Evolutionary conservation across 352 stramenopile genomes (phyloP).

Genomic region (Phytophthora multivora): DNA sequence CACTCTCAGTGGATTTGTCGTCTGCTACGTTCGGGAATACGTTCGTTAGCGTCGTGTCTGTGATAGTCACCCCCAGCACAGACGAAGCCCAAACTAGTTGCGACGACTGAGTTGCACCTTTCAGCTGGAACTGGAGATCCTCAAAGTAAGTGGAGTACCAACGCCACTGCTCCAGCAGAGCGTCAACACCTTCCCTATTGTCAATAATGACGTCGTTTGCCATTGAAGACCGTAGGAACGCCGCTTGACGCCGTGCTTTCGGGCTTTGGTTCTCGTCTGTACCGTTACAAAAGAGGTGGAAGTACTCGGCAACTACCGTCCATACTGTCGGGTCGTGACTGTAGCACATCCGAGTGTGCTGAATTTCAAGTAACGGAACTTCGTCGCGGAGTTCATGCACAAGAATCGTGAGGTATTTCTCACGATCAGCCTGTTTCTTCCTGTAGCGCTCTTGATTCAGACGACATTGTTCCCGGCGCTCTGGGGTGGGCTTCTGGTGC

Average conservation of each 20-base stretch:
- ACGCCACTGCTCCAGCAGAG: neutral
- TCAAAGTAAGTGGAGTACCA: neutral
- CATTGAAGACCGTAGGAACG: constrained; percentile 20
- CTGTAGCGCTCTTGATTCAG: constrained; percentile 3
- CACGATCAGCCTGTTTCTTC: neutral
- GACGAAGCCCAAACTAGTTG: neutral
- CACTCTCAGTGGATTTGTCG: neutral
- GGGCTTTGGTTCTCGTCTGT: neutral
- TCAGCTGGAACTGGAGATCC: neutral
- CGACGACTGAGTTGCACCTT: neutral
- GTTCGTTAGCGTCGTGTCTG: neutral
- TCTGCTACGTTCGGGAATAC: neutral
- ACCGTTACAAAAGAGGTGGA: neutral
- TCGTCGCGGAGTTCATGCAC: neutral
- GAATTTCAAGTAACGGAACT: neutral
- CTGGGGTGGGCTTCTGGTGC: no score
- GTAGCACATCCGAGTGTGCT: neutral
- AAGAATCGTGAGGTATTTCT: neutral
- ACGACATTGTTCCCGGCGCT: neutral
- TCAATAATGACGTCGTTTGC: constrained; percentile 10
- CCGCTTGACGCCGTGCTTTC: constrained; percentile 4
- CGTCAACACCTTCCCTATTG: neutral
- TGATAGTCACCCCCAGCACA: neutral
- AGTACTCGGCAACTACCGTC: neutral
- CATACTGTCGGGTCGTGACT: neutral